Evolutionary conservation across 2,329 filamentous ascomycete species (phyloP), one percentile per base, ranked within the genome.

Genomic region (Phyllosticta citrichinensis): DNA sequence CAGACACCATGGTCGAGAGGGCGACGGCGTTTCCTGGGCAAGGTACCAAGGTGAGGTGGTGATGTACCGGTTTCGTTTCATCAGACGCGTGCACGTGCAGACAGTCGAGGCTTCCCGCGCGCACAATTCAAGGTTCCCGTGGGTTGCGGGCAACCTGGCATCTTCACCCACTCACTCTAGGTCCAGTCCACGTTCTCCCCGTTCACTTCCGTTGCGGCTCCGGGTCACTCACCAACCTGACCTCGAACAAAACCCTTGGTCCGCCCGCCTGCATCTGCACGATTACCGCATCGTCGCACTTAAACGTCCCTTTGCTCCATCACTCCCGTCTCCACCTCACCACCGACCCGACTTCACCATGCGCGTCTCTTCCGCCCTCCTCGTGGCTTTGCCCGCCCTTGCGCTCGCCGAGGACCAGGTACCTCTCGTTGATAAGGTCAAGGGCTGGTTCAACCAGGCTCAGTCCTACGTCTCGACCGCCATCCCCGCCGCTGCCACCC

Each of bases 391-490:
- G 53, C 79, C 81, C 63, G 77, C 79, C 64, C 71, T 79, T 56
- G 72, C 77, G 25, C 67, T 74, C 64, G 61, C 82, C 56, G 79
- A 85, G 70, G 77, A 83, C 67, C 83, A 86, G 70, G 71, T 81
- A 51, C 82, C 83, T 35, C 74, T 89, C 67, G 75, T 88, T 64
- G 83, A 85, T 69, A 83, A 84, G 71, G 73, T 83, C 59, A 80
- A 80, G 68, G 77, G 78, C 63, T 82, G 77, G 70, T 76, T 80
- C 66, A 77, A 76, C 68, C 78, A 80, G 74, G 82, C 81, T 61
- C 83, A 81, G 65, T 75, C 77, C 57, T 80, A 78, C 64, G 74
- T 85, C 65, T 78, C 81, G n/a, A 79, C 80, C 56, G 77, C 78
- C 47, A 72, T 86, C 62, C 71, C 73, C 59, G 69, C 71, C 17